A percentile compares a stretch with the other conserved stretches of the same genome.
Conservation (phyloP, 116 monocot genomes). For the Iris pallida region DNA sequence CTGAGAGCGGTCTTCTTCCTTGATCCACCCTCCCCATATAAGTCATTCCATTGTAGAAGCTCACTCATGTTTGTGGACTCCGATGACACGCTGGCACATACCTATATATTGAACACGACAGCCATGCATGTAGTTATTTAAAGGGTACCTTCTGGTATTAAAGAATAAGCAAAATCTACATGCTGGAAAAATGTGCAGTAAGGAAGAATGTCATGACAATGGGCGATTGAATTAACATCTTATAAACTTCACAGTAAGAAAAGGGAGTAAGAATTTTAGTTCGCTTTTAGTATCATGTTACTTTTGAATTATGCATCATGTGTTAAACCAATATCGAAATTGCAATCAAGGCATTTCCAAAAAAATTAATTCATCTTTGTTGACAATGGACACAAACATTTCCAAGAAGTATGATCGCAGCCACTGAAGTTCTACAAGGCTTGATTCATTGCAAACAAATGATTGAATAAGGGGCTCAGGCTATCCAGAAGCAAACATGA, state of each 20-base stretch:
- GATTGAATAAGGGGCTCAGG: too few relatives aligned
- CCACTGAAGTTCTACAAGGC: too few relatives aligned
- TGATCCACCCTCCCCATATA: conserved; percentile 87
- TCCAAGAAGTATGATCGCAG: too few relatives aligned
- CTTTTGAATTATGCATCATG: too few relatives aligned
- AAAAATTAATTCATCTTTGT: too few relatives aligned
- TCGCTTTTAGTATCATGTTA: background rate
- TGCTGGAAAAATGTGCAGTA: background rate
- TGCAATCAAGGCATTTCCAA: too few relatives aligned
- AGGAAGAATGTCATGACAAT: background rate
- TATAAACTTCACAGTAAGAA: background rate
- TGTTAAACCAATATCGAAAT: too few relatives aligned
- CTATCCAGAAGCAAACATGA: too few relatives aligned
- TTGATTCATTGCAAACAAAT: too few relatives aligned
- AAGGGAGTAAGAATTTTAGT: background rate
- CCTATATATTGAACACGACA: conserved; percentile 28
- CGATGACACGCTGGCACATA: conserved; percentile 80
- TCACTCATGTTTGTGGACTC: conserved; percentile 80
- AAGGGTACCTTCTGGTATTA: background rate
- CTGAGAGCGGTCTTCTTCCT: conserved; percentile 73
- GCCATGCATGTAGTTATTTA: background rate
- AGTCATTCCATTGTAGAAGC: conserved; percentile 82
- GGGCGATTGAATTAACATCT: background rate
- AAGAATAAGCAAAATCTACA: background rate
- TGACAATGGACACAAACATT: too few relatives aligned